Evolutionary conservation across 108 stramenopile genomes (phyloP).

Genomic region (Asterionellopsis glacialis): DNA sequence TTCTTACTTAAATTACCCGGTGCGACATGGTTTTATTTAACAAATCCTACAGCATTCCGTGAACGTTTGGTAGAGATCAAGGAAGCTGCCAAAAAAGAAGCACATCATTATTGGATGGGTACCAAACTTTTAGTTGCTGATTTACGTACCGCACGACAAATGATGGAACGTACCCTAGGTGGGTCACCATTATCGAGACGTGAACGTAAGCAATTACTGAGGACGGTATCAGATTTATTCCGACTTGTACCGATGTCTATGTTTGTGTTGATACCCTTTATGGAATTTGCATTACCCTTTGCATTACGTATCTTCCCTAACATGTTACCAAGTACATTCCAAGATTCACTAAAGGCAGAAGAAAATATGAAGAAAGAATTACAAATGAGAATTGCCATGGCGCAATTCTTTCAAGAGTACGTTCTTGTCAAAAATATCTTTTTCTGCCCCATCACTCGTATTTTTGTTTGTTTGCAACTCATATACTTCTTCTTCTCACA

Average conservation of each 20-base stretch:
- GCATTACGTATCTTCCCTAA: conserved; percentile 96
- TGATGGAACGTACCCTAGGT: conserved; percentile 68
- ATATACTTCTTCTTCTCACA: not conserved
- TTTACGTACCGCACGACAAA: conserved; percentile 77
- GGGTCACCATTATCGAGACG: conserved; percentile 90
- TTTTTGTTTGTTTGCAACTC: conserved; percentile 1
- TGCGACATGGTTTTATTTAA: conserved; percentile 53
- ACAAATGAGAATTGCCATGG: conserved; percentile 91
- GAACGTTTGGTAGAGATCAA: conserved; percentile 58
- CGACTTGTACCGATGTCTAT: conserved; percentile 95
- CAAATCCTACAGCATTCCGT: conserved; percentile 53
- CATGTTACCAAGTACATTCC: conserved; percentile 99
- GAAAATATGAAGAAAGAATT: conserved; percentile 97
- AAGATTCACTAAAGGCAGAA: conserved; percentile 93
- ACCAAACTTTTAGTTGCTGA: conserved; percentile 92
- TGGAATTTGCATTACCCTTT: conserved; percentile 97
- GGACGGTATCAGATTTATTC: conserved; percentile 95
- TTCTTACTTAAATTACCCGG: conserved; percentile 61
- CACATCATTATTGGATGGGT: conserved; percentile 95
- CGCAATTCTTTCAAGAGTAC: conserved; percentile 96
- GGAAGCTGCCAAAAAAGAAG: conserved; percentile 65
- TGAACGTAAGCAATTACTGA: conserved; percentile 93
- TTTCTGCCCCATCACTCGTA: not conserved
- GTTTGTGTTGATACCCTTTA: conserved; percentile 96
- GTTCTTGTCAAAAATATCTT: conserved; percentile 12